Base-by-base conservation (phyloP, 768 basidiomycete species). In the Chlorophyllum brunneum region DNA sequence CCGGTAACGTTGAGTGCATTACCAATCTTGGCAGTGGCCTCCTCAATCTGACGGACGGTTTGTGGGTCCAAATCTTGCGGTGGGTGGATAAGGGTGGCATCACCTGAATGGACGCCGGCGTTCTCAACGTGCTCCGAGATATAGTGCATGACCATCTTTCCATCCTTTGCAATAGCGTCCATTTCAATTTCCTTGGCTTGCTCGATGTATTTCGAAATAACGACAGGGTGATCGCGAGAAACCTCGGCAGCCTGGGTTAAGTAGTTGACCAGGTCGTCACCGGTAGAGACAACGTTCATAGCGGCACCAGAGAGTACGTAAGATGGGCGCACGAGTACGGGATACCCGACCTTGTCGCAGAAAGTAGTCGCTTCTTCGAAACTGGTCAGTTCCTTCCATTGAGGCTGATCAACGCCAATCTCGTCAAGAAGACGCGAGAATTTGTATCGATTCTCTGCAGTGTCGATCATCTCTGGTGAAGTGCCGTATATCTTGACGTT, bases 111-210 rank as follows among this genome's bases (percentile, higher is more conserved):
- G 2, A 99, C 95, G 54, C 97, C 95, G 3, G 95, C 95, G 63
- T 98, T 98, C 74, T 98, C 95, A 62, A 98, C 95, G 67, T 99
- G 95, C 73, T 98, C 97, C 10, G 95, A 98, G 67, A 98, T 94
- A 70, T 93, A 98, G 69, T 99, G 97, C 95, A 99, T 98, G 68
- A 98, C 79, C 82, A 99, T 87, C 76, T 97, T 92, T 18, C 95
- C 95, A 63, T 92, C 92, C 70, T 90, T 90, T 29, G 97, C 97
- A 33, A 99, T 84, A 18, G 97, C 97, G 63, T 99, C 97, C 93
- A 99, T 98, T 76, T 99, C 97, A 59, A 99, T 99, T 72, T 99
- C 97, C 77, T 99, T 98, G 26, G 97, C 97, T 67, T 97, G 92
- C 67, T 98, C 95, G 67, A 99, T 97, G 73, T 97, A 99, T 70